Conservation (phyloP, 768 basidiomycete genomes). For the Gautieria morchelliformis region DNA sequence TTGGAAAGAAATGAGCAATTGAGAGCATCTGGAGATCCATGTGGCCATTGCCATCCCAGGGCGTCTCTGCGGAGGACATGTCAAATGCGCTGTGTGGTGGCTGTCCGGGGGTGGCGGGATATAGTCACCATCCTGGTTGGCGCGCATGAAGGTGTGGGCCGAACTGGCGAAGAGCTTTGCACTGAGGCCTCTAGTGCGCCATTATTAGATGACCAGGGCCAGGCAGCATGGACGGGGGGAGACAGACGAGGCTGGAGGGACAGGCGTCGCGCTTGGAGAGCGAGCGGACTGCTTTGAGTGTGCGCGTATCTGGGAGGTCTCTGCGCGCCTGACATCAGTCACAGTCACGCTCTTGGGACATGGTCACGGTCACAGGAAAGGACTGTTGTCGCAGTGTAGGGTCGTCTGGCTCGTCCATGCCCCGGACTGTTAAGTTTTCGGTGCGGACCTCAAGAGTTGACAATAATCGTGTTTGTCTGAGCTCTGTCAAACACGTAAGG, state of each 20-base stretch:
- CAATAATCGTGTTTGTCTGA: no score
- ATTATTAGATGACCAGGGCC: slow-evolving; percentile 16
- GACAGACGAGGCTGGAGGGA: slow-evolving; percentile 21
- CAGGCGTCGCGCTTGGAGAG: slow-evolving; percentile 44
- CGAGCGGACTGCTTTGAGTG: background rate
- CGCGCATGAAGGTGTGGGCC: slow-evolving; percentile 9
- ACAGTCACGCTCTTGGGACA: no score
- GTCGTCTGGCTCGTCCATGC: no score
- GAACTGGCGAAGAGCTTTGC: slow-evolving; percentile 6
- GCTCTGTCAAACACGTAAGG: no score
- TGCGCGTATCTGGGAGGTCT: background rate
- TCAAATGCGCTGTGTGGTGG: slow-evolving; percentile 16
- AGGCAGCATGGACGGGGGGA: slow-evolving; percentile 15
- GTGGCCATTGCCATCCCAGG: slow-evolving; percentile 28
- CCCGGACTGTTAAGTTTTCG: no score
- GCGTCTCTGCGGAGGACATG: slow-evolving; percentile 22
- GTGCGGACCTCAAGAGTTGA: no score
- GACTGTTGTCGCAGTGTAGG: no score
- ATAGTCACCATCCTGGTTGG: slow-evolving; percentile 17
- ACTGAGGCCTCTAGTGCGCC: slow-evolving; percentile 1
- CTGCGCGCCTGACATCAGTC: background rate
- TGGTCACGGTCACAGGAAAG: no score
- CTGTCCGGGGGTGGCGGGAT: slow-evolving; percentile 20
- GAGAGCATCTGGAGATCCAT: slow-evolving; percentile 70
- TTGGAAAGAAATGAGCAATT: slow-evolving; percentile 29